Percentiles rank a stretch among this genome's conserved stretches.
These are phyloP conservation scores for Fistulifera pelliculosa DNA, from an alignment of 108 stramenopile species.

Conservation along the genomic window DNA sequence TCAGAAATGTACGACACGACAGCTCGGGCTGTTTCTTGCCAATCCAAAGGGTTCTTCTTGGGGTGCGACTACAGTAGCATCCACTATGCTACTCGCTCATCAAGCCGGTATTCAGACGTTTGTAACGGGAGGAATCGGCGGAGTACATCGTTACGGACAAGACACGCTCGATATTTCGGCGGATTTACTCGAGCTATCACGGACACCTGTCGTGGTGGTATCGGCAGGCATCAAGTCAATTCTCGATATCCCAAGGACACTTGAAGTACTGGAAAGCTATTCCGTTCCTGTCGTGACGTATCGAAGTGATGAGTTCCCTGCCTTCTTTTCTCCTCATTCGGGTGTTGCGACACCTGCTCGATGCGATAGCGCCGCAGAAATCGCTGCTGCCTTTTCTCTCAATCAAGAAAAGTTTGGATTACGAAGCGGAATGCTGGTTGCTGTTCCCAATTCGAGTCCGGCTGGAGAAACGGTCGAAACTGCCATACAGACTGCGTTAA, in stretches of 20 bases:
- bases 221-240: conserved; percentile 97
- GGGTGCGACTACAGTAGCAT: conserved; percentile 90
- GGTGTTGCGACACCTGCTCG: conserved; percentile 53
- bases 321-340: conserved; percentile 89
- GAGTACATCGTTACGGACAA: conserved; percentile 90
- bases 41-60: conserved; percentile 10
- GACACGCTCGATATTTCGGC: conserved; percentile 85
- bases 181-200: conserved; percentile 87
- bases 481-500: conserved; percentile 77
- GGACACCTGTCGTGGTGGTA: conserved; percentile 90
- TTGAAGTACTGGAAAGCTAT: conserved; percentile 96
- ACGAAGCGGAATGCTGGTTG: conserved; percentile 78
- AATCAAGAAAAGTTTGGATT: conserved; percentile 36
- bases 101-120: conserved; percentile 85
- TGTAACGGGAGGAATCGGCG: conserved; percentile 91
- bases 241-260: conserved; percentile 86
- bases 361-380: conserved; percentile 56
- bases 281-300: conserved; percentile 82
- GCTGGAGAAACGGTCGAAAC: conserved; percentile 74
- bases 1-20: conserved; percentile 87
- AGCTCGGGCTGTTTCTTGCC: conserved; percentile 66
- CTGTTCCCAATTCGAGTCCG: conserved; percentile 91
- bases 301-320: conserved; percentile 86
- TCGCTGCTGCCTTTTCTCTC: conserved; percentile 45
- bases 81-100: conserved; percentile 87